A percentile compares a stretch with the other conserved stretches of the same genome.
Conservation (phyloP, 116 monocot species). For the Dioscorea cayenensis region DNA sequence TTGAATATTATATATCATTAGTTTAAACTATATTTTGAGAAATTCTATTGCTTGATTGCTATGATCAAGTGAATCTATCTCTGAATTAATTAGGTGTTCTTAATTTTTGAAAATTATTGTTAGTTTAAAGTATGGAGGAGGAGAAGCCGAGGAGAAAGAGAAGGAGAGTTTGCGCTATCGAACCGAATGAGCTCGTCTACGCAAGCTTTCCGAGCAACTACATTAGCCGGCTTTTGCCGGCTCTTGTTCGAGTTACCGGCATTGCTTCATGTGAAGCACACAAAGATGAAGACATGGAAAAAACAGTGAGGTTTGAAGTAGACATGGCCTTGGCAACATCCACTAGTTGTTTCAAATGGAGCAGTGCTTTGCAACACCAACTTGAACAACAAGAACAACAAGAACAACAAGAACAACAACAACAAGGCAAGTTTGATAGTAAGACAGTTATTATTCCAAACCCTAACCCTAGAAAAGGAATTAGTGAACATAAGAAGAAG, state of each 20-base stretch:
- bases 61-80: no score
- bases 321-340: constrained; percentile 41
- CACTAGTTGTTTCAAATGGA: constrained; percentile 20
- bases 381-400: constrained; percentile 9
- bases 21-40: no score
- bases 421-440: neutral
- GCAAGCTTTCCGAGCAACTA: constrained; percentile 11
- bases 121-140: constrained; percentile 4
- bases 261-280: neutral
- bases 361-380: constrained; percentile 23
- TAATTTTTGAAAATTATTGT: no score
- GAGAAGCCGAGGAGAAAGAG: constrained; percentile 7
- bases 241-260: constrained; percentile 8
- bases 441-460: no score
- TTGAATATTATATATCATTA: no score
- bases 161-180: constrained; percentile 10
- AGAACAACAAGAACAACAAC: neutral
- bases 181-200: neutral
- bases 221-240: constrained; percentile 9
- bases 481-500: neutral
- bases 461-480: no score
- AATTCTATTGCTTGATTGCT: no score
- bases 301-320: constrained; percentile 28
- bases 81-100: no score
- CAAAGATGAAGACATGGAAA: neutral